Evolutionary conservation across 129 eudicot genomes (phyloP), one percentile per base, ranked within the genome.

Genomic region (Tanacetum coccineum): DNA sequence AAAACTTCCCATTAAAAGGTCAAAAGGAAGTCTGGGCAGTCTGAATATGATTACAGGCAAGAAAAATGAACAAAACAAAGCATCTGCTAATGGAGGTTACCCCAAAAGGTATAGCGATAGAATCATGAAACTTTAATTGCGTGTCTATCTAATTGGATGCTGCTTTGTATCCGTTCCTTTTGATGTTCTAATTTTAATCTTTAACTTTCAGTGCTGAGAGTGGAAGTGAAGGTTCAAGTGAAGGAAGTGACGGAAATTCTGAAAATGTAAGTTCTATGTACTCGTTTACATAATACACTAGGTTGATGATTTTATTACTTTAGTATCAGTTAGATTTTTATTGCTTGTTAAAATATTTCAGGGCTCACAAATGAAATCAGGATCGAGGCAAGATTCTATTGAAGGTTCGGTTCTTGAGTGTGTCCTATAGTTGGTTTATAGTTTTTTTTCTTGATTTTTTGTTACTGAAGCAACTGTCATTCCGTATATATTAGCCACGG

Each of bases 11-110:
- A 85, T 94, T 67, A 94, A 94, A 89, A 82, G 99, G 81, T 84
- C 97, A 8, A 94, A 89, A 71, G 97, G 93, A 69, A 87, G 95
- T 79, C 71, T 94, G 70, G 97, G 99, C 58, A 89, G 95, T 83
- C 78, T 94, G 74, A 94, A 87, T 76, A 94, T 89, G 97, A 94
- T 94, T 63, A 87, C 96, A 0, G 93, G 97, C 48, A 94, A 89
- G 77, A 80, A 74, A 39, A 79, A 78, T 59, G 95, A 87, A 76
- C 76, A 77, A 45, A 79, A 86, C 62, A 89, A 94, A 89, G 58
- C 93, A 48, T 93, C 90, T 70, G 90, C 90, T 62, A 89, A 94
- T 74, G 99, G 95, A 72, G 89, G 72, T 59, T 76, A 79, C 67
- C 82, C 97, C 17, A 94, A 94, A 83, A 94, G 99, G 99, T 89